phyloP scores from a whole-genome alignment of 1,284 basidiomycete species.

The Austroboletus sp. region DNA sequence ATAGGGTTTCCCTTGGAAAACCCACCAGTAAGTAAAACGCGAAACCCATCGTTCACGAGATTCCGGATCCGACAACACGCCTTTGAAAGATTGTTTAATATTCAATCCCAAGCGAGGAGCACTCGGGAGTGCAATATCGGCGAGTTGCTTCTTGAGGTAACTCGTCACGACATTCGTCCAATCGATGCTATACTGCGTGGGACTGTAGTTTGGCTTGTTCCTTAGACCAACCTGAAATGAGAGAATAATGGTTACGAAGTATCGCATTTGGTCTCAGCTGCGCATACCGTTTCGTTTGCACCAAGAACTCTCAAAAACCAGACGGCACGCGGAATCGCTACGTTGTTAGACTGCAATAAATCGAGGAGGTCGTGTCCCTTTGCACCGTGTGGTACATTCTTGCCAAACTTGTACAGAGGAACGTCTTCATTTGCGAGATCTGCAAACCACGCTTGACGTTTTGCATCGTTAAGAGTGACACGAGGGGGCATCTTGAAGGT shows the following conservation, averaged over 20 bases:
- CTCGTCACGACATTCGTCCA: constrained; percentile 83
- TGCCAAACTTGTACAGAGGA: constrained; percentile 81
- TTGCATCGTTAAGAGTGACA: constrained; percentile 85
- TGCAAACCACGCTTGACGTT: constrained; percentile 82
- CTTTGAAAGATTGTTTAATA: constrained; percentile 74
- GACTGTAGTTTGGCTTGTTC: constrained; percentile 68
- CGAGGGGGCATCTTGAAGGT: constrained; percentile 81
- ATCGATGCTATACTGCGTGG: constrained; percentile 80
- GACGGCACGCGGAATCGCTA: constrained; percentile 81
- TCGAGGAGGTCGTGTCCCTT: constrained; percentile 90
- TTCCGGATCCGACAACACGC: constrained; percentile 65
- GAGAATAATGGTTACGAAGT: not conserved
- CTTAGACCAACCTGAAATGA: constrained; percentile 55
- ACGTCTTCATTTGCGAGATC: constrained; percentile 87
- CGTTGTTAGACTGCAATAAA: constrained; percentile 73
- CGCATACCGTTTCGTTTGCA: constrained; percentile 80
- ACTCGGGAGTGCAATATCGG: constrained; percentile 76
- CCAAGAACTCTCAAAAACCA: constrained; percentile 95
- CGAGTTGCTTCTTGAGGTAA: constrained; percentile 86
- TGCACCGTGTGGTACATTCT: constrained; percentile 88
- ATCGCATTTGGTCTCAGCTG: not conserved
- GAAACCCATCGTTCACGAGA: constrained; percentile 71
- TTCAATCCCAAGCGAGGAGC: constrained; percentile 66
- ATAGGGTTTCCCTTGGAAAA: not conserved
- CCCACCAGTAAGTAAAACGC: constrained; percentile 74